A percentile compares a stretch with the other conserved stretches of the same genome.
phyloP scores from a whole-genome alignment of 331 rosid genomes.

The Quercus tomentella region DNA sequence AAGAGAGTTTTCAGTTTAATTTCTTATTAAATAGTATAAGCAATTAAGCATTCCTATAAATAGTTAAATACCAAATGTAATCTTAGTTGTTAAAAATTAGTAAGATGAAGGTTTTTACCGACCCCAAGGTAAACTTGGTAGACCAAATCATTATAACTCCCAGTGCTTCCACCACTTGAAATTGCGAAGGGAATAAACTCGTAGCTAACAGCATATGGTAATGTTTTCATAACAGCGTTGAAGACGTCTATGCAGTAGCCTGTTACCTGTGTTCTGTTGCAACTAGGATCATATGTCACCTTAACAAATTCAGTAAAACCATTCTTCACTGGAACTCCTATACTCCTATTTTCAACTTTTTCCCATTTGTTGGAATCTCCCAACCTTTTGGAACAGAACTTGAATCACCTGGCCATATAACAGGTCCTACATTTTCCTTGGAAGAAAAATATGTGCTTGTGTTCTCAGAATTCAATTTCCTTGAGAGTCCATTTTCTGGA shows the following conservation, averaged over 20 bases:
- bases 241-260: constrained; percentile 40
- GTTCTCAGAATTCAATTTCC: background rate
- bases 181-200: constrained; percentile 11
- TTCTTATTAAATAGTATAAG: too few species aligned
- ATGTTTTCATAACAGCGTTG: background rate
- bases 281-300: background rate
- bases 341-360: constrained; percentile 26
- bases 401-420: constrained; percentile 43
- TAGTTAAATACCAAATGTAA: too few species aligned
- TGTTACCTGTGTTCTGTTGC: background rate
- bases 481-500: constrained; percentile 6
- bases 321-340: constrained; percentile 27
- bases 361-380: constrained; percentile 30
- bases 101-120: background rate
- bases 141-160: constrained; percentile 23
- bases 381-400: constrained; percentile 31
- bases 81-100: background rate
- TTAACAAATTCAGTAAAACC: constrained; percentile 27
- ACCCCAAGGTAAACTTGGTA: constrained; percentile 20
- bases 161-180: background rate
- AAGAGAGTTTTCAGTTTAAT: too few species aligned
- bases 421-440: constrained; percentile 17
- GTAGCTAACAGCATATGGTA: constrained; percentile 22
- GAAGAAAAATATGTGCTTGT: constrained; percentile 6
- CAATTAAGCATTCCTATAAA: too few species aligned